phyloP scores from a whole-genome alignment of 2,329 filamentous ascomycete species.

The Cadophora luteo-olivacea region DNA sequence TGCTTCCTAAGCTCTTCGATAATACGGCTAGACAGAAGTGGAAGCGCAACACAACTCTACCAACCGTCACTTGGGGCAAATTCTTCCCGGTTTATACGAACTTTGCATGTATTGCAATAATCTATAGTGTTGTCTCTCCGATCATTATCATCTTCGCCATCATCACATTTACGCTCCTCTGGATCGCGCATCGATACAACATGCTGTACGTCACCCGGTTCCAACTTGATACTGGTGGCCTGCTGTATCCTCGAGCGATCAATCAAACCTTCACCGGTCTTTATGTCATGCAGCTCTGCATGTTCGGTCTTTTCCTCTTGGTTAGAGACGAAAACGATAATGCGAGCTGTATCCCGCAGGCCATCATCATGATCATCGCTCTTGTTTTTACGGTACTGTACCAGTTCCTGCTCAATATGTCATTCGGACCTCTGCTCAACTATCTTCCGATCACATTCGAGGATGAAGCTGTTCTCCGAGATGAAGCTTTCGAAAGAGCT shows the following conservation, averaged over 20 bases:
- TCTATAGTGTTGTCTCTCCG: constrained; percentile 89
- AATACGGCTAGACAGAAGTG: constrained; percentile 85
- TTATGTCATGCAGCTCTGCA: constrained; percentile 91
- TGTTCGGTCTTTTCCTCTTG: constrained; percentile 90
- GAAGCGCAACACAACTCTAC: constrained; percentile 79
- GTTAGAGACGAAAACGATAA: constrained; percentile 61
- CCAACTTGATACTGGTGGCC: constrained; percentile 86
- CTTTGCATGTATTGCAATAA: constrained; percentile 87
- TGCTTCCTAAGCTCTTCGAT: constrained; percentile 82
- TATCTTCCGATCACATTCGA: constrained; percentile 95
- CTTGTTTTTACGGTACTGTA: constrained; percentile 75
- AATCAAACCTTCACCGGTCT: constrained; percentile 95
- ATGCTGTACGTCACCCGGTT: constrained; percentile 95
- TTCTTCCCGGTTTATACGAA: constrained; percentile 98
- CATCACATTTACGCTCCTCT: constrained; percentile 88
- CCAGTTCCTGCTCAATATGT: constrained; percentile 80
- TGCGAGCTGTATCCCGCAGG: constrained; percentile 74
- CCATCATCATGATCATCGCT: constrained; percentile 82
- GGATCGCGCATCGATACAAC: constrained; percentile 95
- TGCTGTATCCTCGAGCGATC: constrained; percentile 89
- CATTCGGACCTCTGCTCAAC: constrained; percentile 84
- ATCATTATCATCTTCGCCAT: constrained; percentile 93
- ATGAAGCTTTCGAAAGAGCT: constrained; percentile 84
- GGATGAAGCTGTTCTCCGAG: constrained; percentile 90
- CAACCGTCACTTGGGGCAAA: constrained; percentile 84